Percentiles rank a stretch among this genome's conserved stretches.
These are phyloP conservation scores for Blakeslea trispora DNA, from an alignment of 371 early-diverging fungal species.

Conservation along the genomic window DNA sequence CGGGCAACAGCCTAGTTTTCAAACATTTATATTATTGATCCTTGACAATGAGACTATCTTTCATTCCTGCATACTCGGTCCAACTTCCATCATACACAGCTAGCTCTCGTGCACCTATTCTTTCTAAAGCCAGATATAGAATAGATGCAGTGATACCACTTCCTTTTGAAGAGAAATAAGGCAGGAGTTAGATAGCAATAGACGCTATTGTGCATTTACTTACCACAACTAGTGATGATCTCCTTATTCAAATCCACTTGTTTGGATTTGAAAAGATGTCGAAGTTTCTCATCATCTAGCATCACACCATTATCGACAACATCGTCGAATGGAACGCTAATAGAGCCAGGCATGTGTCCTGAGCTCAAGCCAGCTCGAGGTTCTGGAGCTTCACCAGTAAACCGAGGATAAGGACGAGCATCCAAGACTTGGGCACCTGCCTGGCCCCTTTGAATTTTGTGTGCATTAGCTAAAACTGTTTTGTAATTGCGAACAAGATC, in stretches of 20 bases:
- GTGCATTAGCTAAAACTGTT: constrained; percentile 53
- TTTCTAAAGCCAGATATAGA: constrained; percentile 71
- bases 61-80: constrained; percentile 77
- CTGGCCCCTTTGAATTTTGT: constrained; percentile 27
- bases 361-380: constrained; percentile 80
- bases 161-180: constrained; percentile 26
- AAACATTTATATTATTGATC: background rate
- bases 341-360: constrained; percentile 87
- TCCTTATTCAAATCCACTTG: constrained; percentile 62
- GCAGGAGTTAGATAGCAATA: background rate
- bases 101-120: constrained; percentile 60
- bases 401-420: constrained; percentile 76
- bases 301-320: constrained; percentile 54
- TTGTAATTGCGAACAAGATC: constrained; percentile 60
- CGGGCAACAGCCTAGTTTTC: no score
- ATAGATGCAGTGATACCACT: constrained; percentile 83
- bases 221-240: constrained; percentile 70
- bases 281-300: constrained; percentile 49
- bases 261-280: constrained; percentile 35
- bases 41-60: constrained; percentile 61
- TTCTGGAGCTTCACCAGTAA: constrained; percentile 80
- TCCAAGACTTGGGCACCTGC: constrained; percentile 67
- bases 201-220: background rate
- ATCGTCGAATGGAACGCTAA: constrained; percentile 68
- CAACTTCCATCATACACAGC: constrained; percentile 86